phyloP scores from a whole-genome alignment of 169 alveolate species.

The Plasmodium cynomolgi region DNA sequence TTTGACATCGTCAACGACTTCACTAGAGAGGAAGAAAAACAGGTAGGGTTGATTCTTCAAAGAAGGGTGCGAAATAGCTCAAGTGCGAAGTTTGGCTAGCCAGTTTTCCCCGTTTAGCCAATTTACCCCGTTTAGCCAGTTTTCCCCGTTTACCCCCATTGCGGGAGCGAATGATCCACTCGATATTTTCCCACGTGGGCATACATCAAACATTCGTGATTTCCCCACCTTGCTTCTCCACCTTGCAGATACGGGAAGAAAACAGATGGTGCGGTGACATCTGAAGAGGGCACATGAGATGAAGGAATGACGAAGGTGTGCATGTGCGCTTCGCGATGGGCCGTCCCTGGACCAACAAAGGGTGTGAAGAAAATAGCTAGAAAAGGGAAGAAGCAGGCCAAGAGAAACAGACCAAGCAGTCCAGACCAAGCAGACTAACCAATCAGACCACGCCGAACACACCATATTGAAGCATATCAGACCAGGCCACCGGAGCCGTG shows the following conservation, averaged over 20 bases:
- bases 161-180: no score
- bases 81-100: background rate
- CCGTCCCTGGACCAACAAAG: background rate
- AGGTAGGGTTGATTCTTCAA: constrained; percentile 51
- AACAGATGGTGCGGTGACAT: constrained; percentile 96
- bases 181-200: background rate
- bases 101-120: background rate
- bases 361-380: background rate
- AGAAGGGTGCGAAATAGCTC: background rate
- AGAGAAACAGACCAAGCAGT: background rate
- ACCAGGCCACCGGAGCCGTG: background rate
- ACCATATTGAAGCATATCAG: background rate
- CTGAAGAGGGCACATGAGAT: constrained; percentile 8
- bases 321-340: background rate
- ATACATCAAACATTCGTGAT: background rate
- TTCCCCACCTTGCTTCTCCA: background rate
- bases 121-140: background rate
- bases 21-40: constrained; percentile 96
- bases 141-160: background rate
- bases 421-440: background rate
- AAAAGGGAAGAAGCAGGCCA: background rate
- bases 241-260: constrained; percentile 94
- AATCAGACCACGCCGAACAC: background rate
- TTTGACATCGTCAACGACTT: constrained; percentile 95
- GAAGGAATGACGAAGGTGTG: background rate